Base-by-base conservation (phyloP, 208 protist genomes). In the Leishmania martiniquensis region DNA sequence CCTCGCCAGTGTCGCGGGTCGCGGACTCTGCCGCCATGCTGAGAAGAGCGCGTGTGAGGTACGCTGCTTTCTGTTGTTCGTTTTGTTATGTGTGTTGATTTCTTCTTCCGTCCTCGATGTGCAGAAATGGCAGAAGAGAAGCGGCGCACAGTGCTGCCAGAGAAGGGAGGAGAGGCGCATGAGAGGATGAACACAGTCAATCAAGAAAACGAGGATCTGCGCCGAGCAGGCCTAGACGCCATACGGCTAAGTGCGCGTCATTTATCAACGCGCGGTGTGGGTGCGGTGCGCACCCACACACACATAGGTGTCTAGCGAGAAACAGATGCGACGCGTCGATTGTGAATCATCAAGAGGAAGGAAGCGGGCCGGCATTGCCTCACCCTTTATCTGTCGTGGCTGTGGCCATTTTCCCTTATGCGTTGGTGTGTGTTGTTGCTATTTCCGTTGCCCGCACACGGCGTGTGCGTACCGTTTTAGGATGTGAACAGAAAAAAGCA, bases 1-100 rank as follows among this genome's bases (percentile, higher is more conserved):
- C 75, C 45, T 84, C 83, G 32, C 75, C 52, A 37, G 75, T 67
- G 44, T n/a, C 37, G 10, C 54, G 13, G 12, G 51, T 17, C n/a
- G 6, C 44, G 22, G 71, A 20, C 39, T 73, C 77, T 6, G 62
- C 37, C 17, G 72, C 15, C 81, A 85, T 79, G 25, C 29, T 20
- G 17, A 25, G 25, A 69, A 32, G 22, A 22, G 39, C 65, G 65
- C 7, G 22, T 49, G 22, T 37, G 45, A 25, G 12, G 47, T 5
- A 17, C 15, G 12, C 13, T 39, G 22, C 42, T 9, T 52, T 34
- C 34, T 32, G 25, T 1, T 25, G 47, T 5, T 29, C 15, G 12
- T 32, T 39, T 29, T 55, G 10, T 52, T 34, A 37, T 32, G 25
- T 1, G 49, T 44, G n/a, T 54, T 52, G 1, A 22, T 52, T n/a